phyloP scores from a whole-genome alignment of 2,329 filamentous ascomycete species.

The Clathrospora elynae region DNA sequence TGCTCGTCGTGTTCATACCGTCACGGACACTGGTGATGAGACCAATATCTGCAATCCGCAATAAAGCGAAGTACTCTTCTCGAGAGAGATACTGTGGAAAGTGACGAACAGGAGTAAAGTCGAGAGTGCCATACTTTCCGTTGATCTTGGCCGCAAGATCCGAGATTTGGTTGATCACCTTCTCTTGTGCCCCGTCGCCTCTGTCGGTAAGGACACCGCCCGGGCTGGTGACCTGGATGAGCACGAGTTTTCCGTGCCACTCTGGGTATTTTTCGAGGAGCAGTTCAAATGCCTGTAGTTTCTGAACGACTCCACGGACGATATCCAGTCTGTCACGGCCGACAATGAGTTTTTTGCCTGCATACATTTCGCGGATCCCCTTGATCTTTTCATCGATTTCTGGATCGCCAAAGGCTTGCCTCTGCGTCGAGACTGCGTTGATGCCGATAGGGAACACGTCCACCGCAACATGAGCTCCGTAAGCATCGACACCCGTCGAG shows the following conservation, averaged over 20 bases:
- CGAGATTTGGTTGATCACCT: constrained; percentile 85
- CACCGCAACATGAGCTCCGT: constrained; percentile 85
- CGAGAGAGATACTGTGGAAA: constrained; percentile 90
- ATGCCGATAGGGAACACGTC: constrained; percentile 96
- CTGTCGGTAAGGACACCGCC: constrained; percentile 76
- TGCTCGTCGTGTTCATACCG: constrained; percentile 95
- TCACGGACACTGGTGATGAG: constrained; percentile 95
- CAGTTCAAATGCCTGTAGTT: constrained; percentile 89
- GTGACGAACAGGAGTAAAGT: constrained; percentile 89
- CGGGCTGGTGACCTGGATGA: constrained; percentile 93
- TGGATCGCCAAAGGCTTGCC: constrained; percentile 71
- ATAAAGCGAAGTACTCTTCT: constrained; percentile 92
- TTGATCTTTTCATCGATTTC: constrained; percentile 73
- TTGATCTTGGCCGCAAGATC: constrained; percentile 92
- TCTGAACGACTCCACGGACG: constrained; percentile 91
- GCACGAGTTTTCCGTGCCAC: constrained; percentile 88
- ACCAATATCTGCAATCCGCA: constrained; percentile 86
- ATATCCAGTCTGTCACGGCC: constrained; percentile 93
- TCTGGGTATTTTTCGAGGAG: constrained; percentile 90
- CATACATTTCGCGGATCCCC: constrained; percentile 75
- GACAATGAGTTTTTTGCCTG: constrained; percentile 93
- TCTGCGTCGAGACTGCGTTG: constrained; percentile 79
- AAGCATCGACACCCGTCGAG: constrained; percentile 82
- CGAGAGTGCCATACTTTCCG: constrained; percentile 82
- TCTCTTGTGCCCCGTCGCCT: constrained; percentile 73